These are phyloP conservation scores for Asterophora parasitica DNA, from an alignment of 768 basidiomycete species.

Conservation along the genomic window DNA sequence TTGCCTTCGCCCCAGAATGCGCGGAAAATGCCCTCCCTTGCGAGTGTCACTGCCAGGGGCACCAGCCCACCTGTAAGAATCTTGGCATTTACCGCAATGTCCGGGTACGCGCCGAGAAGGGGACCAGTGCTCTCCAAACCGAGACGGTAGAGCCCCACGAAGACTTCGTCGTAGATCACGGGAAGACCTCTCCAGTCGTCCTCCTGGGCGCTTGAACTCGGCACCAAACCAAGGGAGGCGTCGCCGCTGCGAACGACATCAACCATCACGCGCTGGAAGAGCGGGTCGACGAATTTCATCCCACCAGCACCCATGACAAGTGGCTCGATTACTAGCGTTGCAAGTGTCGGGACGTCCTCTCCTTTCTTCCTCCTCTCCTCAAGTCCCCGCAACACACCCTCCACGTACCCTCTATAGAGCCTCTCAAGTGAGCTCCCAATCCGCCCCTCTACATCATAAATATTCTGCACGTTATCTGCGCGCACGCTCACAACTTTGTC, in stretches of 20 bases:
- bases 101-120: constrained; percentile 70
- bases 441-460: constrained; percentile 70
- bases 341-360: constrained; percentile 35
- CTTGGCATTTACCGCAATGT: constrained; percentile 91
- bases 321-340: constrained; percentile 86
- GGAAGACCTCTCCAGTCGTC: constrained; percentile 66
- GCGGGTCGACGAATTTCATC: constrained; percentile 95
- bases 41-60: constrained; percentile 82
- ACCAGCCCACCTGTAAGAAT: constrained; percentile 90
- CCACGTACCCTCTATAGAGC: constrained; percentile 59
- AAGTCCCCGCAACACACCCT: constrained; percentile 43
- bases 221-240: constrained; percentile 7
- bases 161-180: constrained; percentile 95
- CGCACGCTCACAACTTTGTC: constrained; percentile 19
- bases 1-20: constrained; percentile 76
- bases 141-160: constrained; percentile 86
- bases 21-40: constrained; percentile 72
- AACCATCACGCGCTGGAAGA: constrained; percentile 86
- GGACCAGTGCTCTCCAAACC: constrained; percentile 63
- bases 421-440: constrained; percentile 56
- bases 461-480: constrained; percentile 45
- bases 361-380: constrained; percentile 28
- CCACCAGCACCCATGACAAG: constrained; percentile 93
- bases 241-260: constrained; percentile 59
- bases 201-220: neutral